A percentile compares a stretch with the other conserved stretches of the same genome.
phyloP scores from a whole-genome alignment of 257 asterid species.

The Solanum bulbocastanum region DNA sequence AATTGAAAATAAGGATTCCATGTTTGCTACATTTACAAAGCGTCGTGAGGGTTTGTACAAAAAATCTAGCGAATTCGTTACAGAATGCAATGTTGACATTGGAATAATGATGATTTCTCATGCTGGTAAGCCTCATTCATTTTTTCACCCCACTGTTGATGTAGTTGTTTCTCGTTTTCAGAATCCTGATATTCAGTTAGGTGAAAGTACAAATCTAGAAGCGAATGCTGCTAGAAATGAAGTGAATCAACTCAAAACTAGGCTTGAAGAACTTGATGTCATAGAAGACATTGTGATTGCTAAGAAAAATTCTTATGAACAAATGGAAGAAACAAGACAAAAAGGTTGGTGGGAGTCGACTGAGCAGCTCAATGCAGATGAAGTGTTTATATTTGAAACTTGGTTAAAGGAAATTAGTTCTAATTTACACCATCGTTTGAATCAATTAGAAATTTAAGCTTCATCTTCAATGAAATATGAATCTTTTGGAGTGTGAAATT shows the following conservation, averaged over 20 bases:
- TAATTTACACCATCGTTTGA: not conserved
- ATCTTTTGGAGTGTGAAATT: not conserved
- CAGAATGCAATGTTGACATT: constrained; percentile 18
- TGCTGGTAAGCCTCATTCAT: constrained; percentile 29
- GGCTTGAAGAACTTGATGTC: not conserved
- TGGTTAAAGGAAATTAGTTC: not conserved
- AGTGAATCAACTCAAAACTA: not conserved
- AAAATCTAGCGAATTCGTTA: not conserved
- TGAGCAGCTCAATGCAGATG: not conserved
- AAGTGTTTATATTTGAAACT: not conserved
- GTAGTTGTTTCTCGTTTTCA: not conserved
- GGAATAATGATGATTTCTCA: constrained; percentile 28
- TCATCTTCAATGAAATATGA: not conserved
- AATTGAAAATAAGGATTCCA: constrained; percentile 7
- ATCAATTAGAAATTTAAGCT: not conserved
- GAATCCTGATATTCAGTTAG: not conserved
- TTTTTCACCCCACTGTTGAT: constrained; percentile 30
- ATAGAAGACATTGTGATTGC: not conserved
- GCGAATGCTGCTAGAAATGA: too few species aligned
- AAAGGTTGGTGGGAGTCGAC: not conserved
- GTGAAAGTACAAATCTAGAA: too few species aligned
- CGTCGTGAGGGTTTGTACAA: constrained; percentile 18
- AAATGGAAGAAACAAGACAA: not conserved
- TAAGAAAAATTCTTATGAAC: not conserved
- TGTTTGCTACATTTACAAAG: constrained; percentile 26